Conservation (phyloP, 129 eudicot genomes). For the Saussurea involucrata region DNA sequence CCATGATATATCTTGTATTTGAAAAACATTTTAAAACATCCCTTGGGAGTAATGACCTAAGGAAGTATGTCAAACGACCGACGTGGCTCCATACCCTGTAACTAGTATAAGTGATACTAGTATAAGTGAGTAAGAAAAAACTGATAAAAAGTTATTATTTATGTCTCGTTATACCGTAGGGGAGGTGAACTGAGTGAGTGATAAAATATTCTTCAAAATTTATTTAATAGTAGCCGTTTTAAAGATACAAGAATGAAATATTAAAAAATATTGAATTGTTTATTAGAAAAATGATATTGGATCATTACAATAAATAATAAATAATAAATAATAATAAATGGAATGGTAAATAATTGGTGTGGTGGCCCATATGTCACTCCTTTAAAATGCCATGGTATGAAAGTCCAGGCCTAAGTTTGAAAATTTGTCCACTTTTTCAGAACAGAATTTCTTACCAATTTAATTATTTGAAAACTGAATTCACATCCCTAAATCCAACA, state of each 20-base stretch:
- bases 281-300: not conserved
- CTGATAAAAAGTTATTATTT: too few relatives aligned
- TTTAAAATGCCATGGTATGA: conserved; percentile 25
- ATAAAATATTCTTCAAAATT: too few relatives aligned
- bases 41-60: too few relatives aligned
- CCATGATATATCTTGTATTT: too few relatives aligned
- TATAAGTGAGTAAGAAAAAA: too few relatives aligned
- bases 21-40: too few relatives aligned
- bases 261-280: not conserved
- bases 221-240: too few relatives aligned
- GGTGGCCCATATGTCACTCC: conserved; percentile 17
- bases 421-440: conserved; percentile 40
- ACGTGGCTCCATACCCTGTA: too few relatives aligned
- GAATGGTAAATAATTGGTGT: not conserved
- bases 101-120: too few relatives aligned
- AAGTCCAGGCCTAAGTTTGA: conserved; percentile 37
- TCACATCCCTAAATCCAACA: conserved; percentile 17
- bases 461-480: conserved; percentile 27
- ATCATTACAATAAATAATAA: not conserved
- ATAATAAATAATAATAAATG: not conserved
- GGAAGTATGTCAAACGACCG: too few relatives aligned
- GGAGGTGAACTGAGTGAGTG: too few relatives aligned
- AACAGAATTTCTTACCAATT: conserved; percentile 31
- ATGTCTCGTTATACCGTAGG: too few relatives aligned
- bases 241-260: not conserved